A percentile compares a stretch with the other conserved stretches of the same genome.
phyloP scores from a whole-genome alignment of 2,329 filamentous ascomycete genomes.

The Albifimbria verrucaria region DNA sequence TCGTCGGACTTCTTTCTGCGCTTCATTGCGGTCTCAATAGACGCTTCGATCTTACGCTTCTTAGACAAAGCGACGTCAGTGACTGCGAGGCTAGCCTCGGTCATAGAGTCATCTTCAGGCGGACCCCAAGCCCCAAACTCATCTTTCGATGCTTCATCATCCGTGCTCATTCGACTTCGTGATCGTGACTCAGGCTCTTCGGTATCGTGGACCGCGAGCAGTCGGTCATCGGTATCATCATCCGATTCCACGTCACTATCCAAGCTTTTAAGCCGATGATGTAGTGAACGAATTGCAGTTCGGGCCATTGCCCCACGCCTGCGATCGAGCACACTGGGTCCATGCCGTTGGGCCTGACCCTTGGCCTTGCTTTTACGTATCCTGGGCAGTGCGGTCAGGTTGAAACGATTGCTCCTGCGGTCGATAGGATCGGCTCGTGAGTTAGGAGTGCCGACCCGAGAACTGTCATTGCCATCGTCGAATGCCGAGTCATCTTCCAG shows the following conservation, averaged over 20 bases:
- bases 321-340: constrained; percentile 65
- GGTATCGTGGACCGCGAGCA: constrained; percentile 65
- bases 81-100: constrained; percentile 68
- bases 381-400: constrained; percentile 63
- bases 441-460: constrained; percentile 62
- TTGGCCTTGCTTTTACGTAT: constrained; percentile 68
- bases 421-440: constrained; percentile 61
- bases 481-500: constrained; percentile 48
- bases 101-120: constrained; percentile 63
- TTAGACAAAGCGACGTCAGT: constrained; percentile 52
- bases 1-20: constrained; percentile 78
- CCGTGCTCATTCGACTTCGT: constrained; percentile 68
- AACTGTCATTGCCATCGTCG: constrained; percentile 59
- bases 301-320: constrained; percentile 55
- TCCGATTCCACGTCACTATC: constrained; percentile 80
- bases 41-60: constrained; percentile 70
- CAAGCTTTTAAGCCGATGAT: constrained; percentile 65
- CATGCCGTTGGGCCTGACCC: constrained; percentile 51
- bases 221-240: constrained; percentile 64
- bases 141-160: constrained; percentile 53
- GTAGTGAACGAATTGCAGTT: constrained; percentile 72
- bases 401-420: constrained; percentile 53
- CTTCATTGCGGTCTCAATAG: constrained; percentile 69
- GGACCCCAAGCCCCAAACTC: constrained; percentile 45
- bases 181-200: constrained; percentile 83